phyloP scores from a whole-genome alignment of 176 grass and related monocot species.

The Triticum dicoccoides region DNA sequence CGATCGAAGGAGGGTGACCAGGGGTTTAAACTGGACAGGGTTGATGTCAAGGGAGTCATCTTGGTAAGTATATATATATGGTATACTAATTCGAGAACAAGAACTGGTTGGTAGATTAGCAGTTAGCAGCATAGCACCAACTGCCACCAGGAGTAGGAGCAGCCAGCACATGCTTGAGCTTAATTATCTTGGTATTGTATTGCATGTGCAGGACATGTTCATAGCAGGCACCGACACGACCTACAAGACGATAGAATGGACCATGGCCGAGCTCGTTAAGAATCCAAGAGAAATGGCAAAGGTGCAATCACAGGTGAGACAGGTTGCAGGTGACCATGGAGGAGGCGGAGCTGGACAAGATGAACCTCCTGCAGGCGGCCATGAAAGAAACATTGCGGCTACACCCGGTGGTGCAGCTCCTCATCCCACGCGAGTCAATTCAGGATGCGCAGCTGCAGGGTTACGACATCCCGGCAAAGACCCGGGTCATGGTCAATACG shows the following conservation, averaged over 20 bases:
- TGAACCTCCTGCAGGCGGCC: background rate
- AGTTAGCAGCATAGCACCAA: too few species aligned
- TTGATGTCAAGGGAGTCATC: constrained; percentile 39
- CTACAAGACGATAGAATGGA: constrained; percentile 42
- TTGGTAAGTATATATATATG: too few species aligned
- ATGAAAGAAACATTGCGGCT: constrained; percentile 40
- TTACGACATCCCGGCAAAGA: too few species aligned
- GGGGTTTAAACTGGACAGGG: constrained; percentile 13
- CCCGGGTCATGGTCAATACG: too few species aligned
- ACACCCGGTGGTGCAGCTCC: constrained; percentile 33
- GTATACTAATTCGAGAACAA: too few species aligned
- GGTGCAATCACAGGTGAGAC: constrained; percentile 37
- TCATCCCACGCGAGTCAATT: constrained; percentile 23
- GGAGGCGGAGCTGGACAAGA: background rate
- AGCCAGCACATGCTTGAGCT: too few species aligned
- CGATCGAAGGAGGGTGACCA: background rate
- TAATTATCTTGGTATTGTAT: too few species aligned
- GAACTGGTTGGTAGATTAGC: too few species aligned
- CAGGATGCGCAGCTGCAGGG: background rate
- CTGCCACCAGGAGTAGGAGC: too few species aligned
- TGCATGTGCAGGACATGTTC: constrained; percentile 38
- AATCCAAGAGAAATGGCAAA: constrained; percentile 43
- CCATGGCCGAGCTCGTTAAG: constrained; percentile 52
- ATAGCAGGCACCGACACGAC: constrained; percentile 29
- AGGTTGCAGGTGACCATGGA: background rate